phyloP scores from a whole-genome alignment of 2,329 filamentous ascomycete species.

The Colletotrichum eremochloae region DNA sequence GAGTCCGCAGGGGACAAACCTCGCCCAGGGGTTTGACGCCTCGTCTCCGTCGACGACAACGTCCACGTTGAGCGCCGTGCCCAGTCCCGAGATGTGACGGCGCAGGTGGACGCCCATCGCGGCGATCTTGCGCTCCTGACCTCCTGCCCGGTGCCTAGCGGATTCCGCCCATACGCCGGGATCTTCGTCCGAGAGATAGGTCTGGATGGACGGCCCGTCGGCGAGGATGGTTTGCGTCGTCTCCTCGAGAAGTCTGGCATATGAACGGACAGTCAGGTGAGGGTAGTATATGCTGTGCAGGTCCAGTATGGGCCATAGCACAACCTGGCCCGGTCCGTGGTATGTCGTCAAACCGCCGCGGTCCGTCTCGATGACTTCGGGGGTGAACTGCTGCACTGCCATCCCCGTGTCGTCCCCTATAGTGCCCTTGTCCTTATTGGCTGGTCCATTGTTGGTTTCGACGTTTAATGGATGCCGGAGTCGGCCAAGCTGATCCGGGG shows the following conservation, averaged over 20 bases:
- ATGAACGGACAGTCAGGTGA: conserved; percentile 77
- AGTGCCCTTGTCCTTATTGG: too few relatives aligned
- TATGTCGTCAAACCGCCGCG: conserved; percentile 94
- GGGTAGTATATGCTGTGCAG: conserved; percentile 71
- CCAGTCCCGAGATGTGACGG: conserved; percentile 85
- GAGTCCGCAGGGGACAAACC: conserved; percentile 92
- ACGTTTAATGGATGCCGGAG: conserved; percentile 57
- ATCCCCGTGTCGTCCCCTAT: neutral
- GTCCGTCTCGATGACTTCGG: conserved; percentile 77
- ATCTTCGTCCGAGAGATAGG: conserved; percentile 74
- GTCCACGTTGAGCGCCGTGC: conserved; percentile 83
- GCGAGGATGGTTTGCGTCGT: conserved; percentile 77
- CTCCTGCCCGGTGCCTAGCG: conserved; percentile 45
- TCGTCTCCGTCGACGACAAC: conserved; percentile 64
- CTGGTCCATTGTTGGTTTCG: conserved; percentile 47
- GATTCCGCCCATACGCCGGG: conserved; percentile 84
- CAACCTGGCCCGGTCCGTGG: conserved; percentile 92
- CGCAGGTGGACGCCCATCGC: conserved; percentile 93
- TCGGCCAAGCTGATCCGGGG: conserved; percentile 58
- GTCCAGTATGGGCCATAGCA: conserved; percentile 94
- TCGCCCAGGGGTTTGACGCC: conserved; percentile 65
- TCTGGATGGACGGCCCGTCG: conserved; percentile 68
- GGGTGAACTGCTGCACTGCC: conserved; percentile 56
- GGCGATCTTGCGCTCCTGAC: conserved; percentile 79
- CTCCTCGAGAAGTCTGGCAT: conserved; percentile 83